Evolutionary conservation across 352 stramenopile genomes (phyloP).

Genomic region (Discostella stelligera): DNA sequence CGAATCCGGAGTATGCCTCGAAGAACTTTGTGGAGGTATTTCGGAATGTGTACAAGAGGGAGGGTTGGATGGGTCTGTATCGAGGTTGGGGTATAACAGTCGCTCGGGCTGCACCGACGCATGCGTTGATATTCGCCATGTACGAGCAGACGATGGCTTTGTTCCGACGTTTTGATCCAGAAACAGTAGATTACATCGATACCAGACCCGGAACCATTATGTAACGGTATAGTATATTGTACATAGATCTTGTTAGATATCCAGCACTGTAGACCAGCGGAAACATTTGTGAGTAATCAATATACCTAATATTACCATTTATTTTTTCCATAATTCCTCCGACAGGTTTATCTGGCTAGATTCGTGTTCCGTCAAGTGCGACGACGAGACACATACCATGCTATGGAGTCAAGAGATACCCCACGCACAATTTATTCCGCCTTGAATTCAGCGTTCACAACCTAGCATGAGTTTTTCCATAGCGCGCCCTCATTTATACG

Average conservation of each 20-base stretch:
- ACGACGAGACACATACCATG: too few species aligned
- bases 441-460: too few species aligned
- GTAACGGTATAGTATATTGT: neutral
- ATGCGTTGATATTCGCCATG: constrained; percentile 68
- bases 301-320: too few species aligned
- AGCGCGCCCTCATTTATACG: neutral
- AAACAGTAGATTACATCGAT: constrained; percentile 29
- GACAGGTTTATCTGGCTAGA: too few species aligned
- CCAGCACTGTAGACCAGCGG: too few species aligned
- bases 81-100: constrained; percentile 62
- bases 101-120: constrained; percentile 54
- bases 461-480: neutral
- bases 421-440: too few species aligned
- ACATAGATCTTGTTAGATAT: neutral
- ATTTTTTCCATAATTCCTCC: too few species aligned
- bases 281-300: too few species aligned
- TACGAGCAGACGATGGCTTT: constrained; percentile 59
- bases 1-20: constrained; percentile 47
- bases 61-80: constrained; percentile 65
- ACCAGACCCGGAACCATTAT: constrained; percentile 38
- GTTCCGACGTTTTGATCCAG: constrained; percentile 41
- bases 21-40: constrained; percentile 48
- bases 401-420: too few species aligned
- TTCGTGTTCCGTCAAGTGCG: too few species aligned
- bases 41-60: constrained; percentile 45